Conservation (phyloP, 768 basidiomycete genomes). For the Tephrocybe sp. region DNA sequence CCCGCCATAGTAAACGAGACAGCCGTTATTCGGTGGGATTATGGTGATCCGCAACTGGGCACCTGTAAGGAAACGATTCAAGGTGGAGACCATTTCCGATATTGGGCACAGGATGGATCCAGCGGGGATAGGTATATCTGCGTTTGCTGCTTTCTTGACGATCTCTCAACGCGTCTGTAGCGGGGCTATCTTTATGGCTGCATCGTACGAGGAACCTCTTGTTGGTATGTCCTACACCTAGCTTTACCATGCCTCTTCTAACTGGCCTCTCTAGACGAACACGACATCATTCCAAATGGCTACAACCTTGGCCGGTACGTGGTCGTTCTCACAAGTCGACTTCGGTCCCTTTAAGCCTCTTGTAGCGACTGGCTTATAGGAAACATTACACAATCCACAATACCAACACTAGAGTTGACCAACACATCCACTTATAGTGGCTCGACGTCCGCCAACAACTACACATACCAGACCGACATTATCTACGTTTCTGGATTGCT, state of each 20-base stretch:
- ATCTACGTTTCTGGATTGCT: constrained; percentile 70
- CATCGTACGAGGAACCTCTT: constrained; percentile 72
- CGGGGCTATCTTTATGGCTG: constrained; percentile 74
- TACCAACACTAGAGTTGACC: constrained; percentile 51
- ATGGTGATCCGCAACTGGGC: constrained; percentile 77
- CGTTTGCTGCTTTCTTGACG: not conserved
- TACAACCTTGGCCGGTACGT: constrained; percentile 76
- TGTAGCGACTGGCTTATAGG: constrained; percentile 81
- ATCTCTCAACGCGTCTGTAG: constrained; percentile 30
- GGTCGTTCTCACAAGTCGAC: not conserved
- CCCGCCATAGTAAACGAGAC: constrained; percentile 68
- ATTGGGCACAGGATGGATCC: constrained; percentile 80
- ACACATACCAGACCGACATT: constrained; percentile 72
- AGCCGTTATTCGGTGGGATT: constrained; percentile 83
- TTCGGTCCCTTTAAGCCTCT: not conserved
- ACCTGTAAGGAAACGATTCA: constrained; percentile 83
- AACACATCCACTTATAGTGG: constrained; percentile 64
- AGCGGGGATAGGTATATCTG: constrained; percentile 53
- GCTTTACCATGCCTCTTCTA: not conserved
- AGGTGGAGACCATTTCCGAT: constrained; percentile 88
- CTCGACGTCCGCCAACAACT: constrained; percentile 61
- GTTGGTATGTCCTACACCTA: constrained; percentile 41
- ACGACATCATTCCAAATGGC: constrained; percentile 77
- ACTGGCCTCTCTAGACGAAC: constrained; percentile 38
- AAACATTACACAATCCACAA: constrained; percentile 62